Base-by-base conservation (phyloP, 2,329 filamentous ascomycete species). In the Neopestalotiopsis rosae region DNA sequence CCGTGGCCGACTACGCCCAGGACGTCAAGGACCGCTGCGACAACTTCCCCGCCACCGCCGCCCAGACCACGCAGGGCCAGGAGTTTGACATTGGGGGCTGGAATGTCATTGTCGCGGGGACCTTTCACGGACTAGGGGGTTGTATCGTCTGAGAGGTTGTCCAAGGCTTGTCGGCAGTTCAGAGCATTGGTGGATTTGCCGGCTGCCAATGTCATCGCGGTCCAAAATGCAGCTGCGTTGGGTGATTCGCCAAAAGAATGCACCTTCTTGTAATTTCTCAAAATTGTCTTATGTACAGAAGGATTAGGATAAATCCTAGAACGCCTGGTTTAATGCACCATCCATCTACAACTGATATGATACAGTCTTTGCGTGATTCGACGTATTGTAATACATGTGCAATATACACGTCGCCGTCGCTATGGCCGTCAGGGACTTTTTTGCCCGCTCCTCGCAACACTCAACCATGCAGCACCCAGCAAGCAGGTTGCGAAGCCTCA, bases 251-350 rank as follows among this genome's bases (percentile, higher is more conserved):
- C 45, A 52, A 52, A 52, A 20, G 45, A 52, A 52, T n/a, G 45
- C 45, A 52, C 17, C 1, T 52, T 52, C 45, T n/a, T 52, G 45
- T 38, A 38, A 52, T 52, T 24, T 52, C n/a, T 52, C 45, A n/a
- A 52, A 59, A 59, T 17, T 24, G 62, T 65, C 66, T 34, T 66
- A 58, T 65, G 71, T 76, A 73, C 73, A 77, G 45, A 67, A 61
- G 38, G 52, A 63, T n/a, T 3, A 67, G 13, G 57, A 62, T 28
- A 67, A 76, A 74, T 80, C 79, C 70, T 52, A 72, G 76, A 28
- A 81, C 82, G 81, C 82, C 81, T 40, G 63, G 75, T 81, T 77
- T 80, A 79, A 84, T 84, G 82, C 81, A 81, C 78, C 80, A 74
- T 76, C 79, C 78, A 78, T 82, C 79, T 81, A 82, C 79, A 71